phyloP scores from a whole-genome alignment of 495 filamentous ascomycete species.

The Emericellopsis terricola region DNA sequence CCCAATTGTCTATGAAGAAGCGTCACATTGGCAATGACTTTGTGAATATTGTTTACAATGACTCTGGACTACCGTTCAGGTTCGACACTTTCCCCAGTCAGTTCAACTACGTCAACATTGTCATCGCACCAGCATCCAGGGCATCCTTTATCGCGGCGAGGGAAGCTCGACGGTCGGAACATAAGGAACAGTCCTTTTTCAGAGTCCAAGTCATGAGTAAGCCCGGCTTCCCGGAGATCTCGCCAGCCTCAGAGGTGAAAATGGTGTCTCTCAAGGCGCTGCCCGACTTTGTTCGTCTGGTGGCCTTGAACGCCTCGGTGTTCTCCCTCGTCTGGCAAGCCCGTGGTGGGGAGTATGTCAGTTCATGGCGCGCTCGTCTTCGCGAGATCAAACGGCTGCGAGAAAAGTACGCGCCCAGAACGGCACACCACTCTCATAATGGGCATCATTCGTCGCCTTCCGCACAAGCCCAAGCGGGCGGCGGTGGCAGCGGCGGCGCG shows the following conservation, averaged over 20 bases:
- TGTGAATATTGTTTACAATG: slow-evolving; percentile 96
- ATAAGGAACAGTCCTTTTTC: slow-evolving; percentile 40
- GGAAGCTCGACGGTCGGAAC: slow-evolving; percentile 13
- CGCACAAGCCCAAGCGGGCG: background rate
- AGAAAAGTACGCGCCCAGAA: slow-evolving; percentile 34
- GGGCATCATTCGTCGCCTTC: slow-evolving; percentile 8
- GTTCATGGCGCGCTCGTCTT: slow-evolving; percentile 75
- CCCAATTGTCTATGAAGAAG: slow-evolving; percentile 69
- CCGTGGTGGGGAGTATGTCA: slow-evolving; percentile 67
- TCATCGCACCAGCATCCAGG: slow-evolving; percentile 72
- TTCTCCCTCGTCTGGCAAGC: slow-evolving; percentile 78
- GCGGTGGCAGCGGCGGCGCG: slow-evolving; percentile 2
- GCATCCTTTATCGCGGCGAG: slow-evolving; percentile 38
- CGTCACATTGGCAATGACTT: slow-evolving; percentile 93
- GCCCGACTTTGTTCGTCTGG: slow-evolving; percentile 71
- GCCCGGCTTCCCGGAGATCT: slow-evolving; percentile 75
- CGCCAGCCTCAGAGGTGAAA: slow-evolving; percentile 72
- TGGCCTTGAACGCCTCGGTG: slow-evolving; percentile 85
- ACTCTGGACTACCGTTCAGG: slow-evolving; percentile 69
- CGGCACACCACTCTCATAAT: slow-evolving; percentile 16
- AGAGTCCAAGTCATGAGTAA: slow-evolving; percentile 71
- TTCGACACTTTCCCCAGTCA: slow-evolving; percentile 86
- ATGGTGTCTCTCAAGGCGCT: slow-evolving; percentile 64
- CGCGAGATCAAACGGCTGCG: slow-evolving; percentile 69
- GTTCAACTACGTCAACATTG: slow-evolving; percentile 92